A percentile compares a stretch with the other conserved stretches of the same genome.
These are phyloP conservation scores for Ramichloridium luteum DNA, from an alignment of 2,329 filamentous ascomycete species.

Conservation along the genomic window DNA sequence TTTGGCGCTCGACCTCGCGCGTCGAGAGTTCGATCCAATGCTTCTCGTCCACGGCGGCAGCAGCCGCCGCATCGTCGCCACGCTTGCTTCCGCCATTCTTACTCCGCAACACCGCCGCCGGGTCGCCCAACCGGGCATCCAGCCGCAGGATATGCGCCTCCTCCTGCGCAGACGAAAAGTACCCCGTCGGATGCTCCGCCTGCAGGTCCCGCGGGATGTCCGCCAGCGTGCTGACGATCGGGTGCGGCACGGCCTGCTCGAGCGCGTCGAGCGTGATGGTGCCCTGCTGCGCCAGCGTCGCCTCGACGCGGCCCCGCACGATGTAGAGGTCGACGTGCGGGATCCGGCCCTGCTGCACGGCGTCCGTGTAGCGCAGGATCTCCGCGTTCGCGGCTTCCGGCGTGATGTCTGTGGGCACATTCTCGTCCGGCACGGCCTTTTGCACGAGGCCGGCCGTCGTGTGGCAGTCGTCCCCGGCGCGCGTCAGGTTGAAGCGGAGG, in stretches of 20 bases:
- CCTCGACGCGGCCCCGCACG: slow-evolving; percentile 22
- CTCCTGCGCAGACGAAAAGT: slow-evolving; percentile 57
- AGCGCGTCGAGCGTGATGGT: slow-evolving; percentile 25
- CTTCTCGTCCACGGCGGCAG: slow-evolving; percentile 12
- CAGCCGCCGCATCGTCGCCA: slow-evolving; percentile 9
- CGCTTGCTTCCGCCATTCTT: slow-evolving; percentile 7
- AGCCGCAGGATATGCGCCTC: slow-evolving; percentile 61
- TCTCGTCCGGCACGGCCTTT: slow-evolving; percentile 34
- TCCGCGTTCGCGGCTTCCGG: slow-evolving; percentile 21
- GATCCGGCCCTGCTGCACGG: slow-evolving; percentile 23
- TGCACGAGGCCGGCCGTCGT: slow-evolving; percentile 45
- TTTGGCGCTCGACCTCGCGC: slow-evolving; percentile 34
- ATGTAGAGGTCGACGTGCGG: slow-evolving; percentile 22
- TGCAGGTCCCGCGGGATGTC: slow-evolving; percentile 32
- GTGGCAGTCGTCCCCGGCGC: slow-evolving; percentile 51
- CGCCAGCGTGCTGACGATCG: slow-evolving; percentile 10
- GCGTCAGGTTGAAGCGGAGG: slow-evolving; percentile 49
- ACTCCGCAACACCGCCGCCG: slow-evolving; percentile 30
- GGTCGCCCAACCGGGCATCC: slow-evolving; percentile 41
- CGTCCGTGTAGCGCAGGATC: slow-evolving; percentile 24
- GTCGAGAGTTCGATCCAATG: slow-evolving; percentile 29
- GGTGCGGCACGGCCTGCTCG: slow-evolving; percentile 30
- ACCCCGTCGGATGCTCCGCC: slow-evolving; percentile 47
- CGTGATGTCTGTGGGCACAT: slow-evolving; percentile 17
- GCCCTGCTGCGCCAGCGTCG: slow-evolving; percentile 19